Base-by-base conservation (phyloP, 305 asterid species). In the Solanum hybrid region DNA sequence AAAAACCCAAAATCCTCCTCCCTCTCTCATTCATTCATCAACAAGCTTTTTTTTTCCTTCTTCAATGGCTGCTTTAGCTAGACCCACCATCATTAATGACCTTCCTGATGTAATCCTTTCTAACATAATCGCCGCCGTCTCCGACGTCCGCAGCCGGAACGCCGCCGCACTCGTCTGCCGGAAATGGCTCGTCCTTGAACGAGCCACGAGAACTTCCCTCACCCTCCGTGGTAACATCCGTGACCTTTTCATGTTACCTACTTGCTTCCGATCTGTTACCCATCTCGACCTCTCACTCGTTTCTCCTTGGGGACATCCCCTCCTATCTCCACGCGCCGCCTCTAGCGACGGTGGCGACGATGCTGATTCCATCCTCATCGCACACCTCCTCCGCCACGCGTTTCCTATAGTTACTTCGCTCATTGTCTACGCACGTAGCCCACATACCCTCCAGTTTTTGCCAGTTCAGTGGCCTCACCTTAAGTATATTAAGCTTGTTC, bases 281-380 rank as follows among this genome's bases (percentile, higher is more conserved):
- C 89, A 93, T 77, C 97, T 97, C 93, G 98, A 97, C 92, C 93
- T 97, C 90, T 97, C 98, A 0, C 93, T 95, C 36, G 93, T 97
- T 91, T 97, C 99, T 7, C 98, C 98, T 1, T 96, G 98, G 98
- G 98, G 99, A 69, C 93, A 95, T 92, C 93, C 98, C 51, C 94
- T 97, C 90, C 84, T 93, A 89, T 80, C 97, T 89, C 79, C 95
- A 93, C 51, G 93, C 73, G 73, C 77, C 61, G 26, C 91, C 33
- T 3, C 96, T 4, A 11, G 20, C 85, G 31, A 22, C 8, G 80
- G 22, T 2, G 37, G 92, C 92, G 87, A 93, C 11, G 74, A 87
- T 20, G 16, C 91, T 86, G 94, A 93, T 90, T 91, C 96, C 2
- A 69, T 85, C 76, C 93, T 96, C 90, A 92, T 93, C 80, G 96